These are phyloP conservation scores for Boletus rufocinnamomeus DNA, from an alignment of 768 basidiomycete species.

Conservation along the genomic window DNA sequence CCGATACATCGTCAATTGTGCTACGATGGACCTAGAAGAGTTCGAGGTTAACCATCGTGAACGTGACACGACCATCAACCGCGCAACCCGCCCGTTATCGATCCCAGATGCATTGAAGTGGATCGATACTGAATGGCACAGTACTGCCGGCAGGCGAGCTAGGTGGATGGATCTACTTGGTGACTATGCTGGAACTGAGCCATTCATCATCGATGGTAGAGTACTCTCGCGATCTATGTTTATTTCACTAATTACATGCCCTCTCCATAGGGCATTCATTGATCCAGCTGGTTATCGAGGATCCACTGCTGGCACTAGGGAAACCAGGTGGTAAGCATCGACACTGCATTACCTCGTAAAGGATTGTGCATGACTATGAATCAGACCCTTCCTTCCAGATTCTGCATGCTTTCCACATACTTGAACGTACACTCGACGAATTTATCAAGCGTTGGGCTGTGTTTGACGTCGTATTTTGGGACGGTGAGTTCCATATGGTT, in stretches of 20 bases:
- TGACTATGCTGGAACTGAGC: constrained; percentile 68
- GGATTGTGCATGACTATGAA: neutral
- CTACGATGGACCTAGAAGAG: constrained; percentile 42
- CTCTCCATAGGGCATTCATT: constrained; percentile 59
- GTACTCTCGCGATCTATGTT: constrained; percentile 2
- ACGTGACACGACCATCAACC: neutral
- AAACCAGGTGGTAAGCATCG: constrained; percentile 41
- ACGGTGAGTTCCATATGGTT: constrained; percentile 37
- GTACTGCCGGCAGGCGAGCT: constrained; percentile 37
- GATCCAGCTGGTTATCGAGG: constrained; percentile 57
- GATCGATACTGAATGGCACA: constrained; percentile 45
- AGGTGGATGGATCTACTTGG: constrained; percentile 72
- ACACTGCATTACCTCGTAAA: neutral
- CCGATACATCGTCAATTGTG: neutral
- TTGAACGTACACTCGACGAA: constrained; percentile 55
- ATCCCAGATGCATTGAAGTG: constrained; percentile 28
- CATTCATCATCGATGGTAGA: constrained; percentile 64
- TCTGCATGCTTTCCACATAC: constrained; percentile 55
- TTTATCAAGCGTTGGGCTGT: constrained; percentile 51
- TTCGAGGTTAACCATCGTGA: constrained; percentile 32
- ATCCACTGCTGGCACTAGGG: constrained; percentile 61
- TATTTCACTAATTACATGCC: constrained; percentile 3
- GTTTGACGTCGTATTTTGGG: constrained; percentile 68
- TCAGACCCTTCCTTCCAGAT: constrained; percentile 61
- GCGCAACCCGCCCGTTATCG: constrained; percentile 7